Conservation (phyloP, 2,329 filamentous ascomycete species). For the Alternaria triticina region DNA sequence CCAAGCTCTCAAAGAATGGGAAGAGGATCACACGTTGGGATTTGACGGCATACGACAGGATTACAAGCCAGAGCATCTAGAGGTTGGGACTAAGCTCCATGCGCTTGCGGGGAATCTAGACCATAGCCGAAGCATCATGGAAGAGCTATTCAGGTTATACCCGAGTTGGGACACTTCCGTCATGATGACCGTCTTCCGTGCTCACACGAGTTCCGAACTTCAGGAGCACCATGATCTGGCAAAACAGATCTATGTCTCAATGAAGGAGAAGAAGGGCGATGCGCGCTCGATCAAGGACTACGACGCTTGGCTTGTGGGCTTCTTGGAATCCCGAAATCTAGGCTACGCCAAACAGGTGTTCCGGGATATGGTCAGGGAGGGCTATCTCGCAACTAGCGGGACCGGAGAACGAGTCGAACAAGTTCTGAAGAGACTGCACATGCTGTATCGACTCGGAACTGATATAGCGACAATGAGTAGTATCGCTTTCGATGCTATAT, state of each 20-base stretch:
- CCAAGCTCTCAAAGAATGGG: slow-evolving; percentile 42
- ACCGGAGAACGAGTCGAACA: slow-evolving; percentile 28
- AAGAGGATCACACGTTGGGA: slow-evolving; percentile 23
- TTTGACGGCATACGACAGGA: slow-evolving; percentile 26
- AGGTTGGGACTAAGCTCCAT: slow-evolving; percentile 71
- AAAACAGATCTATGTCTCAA: slow-evolving; percentile 52
- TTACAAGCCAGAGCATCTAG: slow-evolving; percentile 55
- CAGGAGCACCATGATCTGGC: slow-evolving; percentile 59
- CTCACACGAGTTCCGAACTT: slow-evolving; percentile 62
- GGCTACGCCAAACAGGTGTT: slow-evolving; percentile 77
- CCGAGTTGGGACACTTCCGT: slow-evolving; percentile 61
- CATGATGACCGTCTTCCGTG: slow-evolving; percentile 72
- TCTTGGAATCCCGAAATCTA: slow-evolving; percentile 69
- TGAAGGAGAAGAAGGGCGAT: slow-evolving; percentile 65
- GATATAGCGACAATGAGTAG: slow-evolving; percentile 38
- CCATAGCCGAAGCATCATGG: slow-evolving; percentile 63
- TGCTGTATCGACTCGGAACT: slow-evolving; percentile 37
- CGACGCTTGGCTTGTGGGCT: slow-evolving; percentile 73
- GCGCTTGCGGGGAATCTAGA: slow-evolving; percentile 64
- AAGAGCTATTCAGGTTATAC: slow-evolving; percentile 58
- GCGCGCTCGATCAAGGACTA: slow-evolving; percentile 76
- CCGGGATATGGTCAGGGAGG: slow-evolving; percentile 81
- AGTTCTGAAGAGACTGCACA: slow-evolving; percentile 34
- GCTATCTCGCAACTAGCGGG: slow-evolving; percentile 51
- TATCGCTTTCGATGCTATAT: slow-evolving; percentile 52